phyloP scores from a whole-genome alignment of 2,329 filamentous ascomycete species.

The Eutypa lata region DNA sequence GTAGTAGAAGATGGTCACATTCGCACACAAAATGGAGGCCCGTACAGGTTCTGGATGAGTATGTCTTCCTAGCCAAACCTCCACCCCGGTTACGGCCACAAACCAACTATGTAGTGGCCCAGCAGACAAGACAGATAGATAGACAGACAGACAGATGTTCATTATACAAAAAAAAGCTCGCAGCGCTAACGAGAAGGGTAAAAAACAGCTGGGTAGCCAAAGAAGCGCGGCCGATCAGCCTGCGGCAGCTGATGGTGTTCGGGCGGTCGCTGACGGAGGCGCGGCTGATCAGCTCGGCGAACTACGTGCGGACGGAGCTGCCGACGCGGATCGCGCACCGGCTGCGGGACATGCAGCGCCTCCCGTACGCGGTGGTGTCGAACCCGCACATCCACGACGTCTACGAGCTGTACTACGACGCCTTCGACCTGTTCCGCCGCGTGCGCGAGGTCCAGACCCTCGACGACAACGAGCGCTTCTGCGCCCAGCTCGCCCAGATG shows the following conservation, averaged over 20 bases:
- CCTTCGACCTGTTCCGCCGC: conserved; percentile 88
- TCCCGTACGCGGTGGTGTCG: conserved; percentile 94
- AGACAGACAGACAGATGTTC: no score
- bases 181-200: no score
- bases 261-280: conserved; percentile 88
- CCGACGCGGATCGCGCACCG: conserved; percentile 88
- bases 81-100: neutral
- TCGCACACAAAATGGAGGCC: conserved; percentile 54
- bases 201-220: conserved; percentile 79
- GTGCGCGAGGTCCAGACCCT: conserved; percentile 79
- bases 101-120: no score
- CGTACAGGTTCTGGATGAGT: conserved; percentile 64
- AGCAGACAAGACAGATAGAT: no score
- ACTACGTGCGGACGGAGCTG: conserved; percentile 94
- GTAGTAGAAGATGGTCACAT: conserved; percentile 22
- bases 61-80: conserved; percentile 28
- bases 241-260: conserved; percentile 96
- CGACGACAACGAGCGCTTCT: conserved; percentile 87
- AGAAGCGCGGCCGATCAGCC: conserved; percentile 90
- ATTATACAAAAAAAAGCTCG: no score
- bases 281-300: conserved; percentile 87
- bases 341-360: conserved; percentile 92
- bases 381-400: conserved; percentile 92
- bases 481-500: conserved; percentile 73
- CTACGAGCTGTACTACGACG: conserved; percentile 93